Evolutionary conservation across 164 flowering plant genomes (phyloP), one percentile per base, ranked within the genome.

Genomic region (Chimonanthus salicifolius): DNA sequence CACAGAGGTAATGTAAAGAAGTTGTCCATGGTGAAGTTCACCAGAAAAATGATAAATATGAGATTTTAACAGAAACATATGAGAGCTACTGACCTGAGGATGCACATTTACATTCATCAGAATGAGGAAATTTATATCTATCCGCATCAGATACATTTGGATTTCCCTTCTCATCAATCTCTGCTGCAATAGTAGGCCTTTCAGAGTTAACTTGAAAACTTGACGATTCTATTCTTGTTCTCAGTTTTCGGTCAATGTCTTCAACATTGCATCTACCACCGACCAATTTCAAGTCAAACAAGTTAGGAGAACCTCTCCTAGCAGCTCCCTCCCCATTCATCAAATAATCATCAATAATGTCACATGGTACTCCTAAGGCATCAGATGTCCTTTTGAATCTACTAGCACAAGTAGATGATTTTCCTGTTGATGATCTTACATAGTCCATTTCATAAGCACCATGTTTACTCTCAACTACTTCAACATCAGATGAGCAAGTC

Each of bases 281-380:
- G 49, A 33, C 20, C 8, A 68, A 71, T 33, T 75, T 44, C 5
- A 33, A 9, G 13, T 65, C 46, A 43, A 21, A 65, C 20, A 21
- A 65, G 3, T 65, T 65, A 33, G 47, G 44, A 65, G 68, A 21
- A 65, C 33, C 46, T 5, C 68, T 65, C 44, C 44, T 65, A 7
- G 4, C 47, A 33, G 11, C 46, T 33, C 46, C 44, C 47, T 43
- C 47, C 44, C 44, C 47, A n/a, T 74, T 70, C 64, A 68, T 62
- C 18, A 81, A 77, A 76, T 70, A 69, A 58, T 58, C 76, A 58
- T 72, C 82, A 67, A 15, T 64, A 47, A 45, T 58, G 63, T 20
- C 49, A 51, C 51, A 64, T 50, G 50, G 54, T 8, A 20, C 74
- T 21, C 69, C 69, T 48, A 60, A 71, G 48, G 54, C 16, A 65